Conservation (phyloP, 23 red algal species). For the Gracilaria caudata region DNA sequence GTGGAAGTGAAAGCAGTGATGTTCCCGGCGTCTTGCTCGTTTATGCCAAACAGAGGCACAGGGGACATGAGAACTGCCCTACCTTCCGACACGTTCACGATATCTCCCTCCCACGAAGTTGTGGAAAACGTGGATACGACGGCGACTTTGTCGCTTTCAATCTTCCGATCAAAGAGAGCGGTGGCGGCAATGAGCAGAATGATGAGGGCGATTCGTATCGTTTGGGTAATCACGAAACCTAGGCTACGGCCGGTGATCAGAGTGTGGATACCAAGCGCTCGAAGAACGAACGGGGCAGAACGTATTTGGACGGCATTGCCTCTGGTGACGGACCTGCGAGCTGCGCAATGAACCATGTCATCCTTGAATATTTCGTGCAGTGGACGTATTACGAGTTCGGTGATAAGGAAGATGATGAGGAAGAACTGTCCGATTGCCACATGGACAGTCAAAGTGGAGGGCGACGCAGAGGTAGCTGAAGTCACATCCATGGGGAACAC, state of each 20-base stretch:
- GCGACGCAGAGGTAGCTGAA: neutral
- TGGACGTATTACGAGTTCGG: conserved; percentile 2
- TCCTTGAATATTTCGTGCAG: conserved; percentile 11
- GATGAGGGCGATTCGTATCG: neutral
- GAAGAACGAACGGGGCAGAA: neutral
- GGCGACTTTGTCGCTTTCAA: neutral
- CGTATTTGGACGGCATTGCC: neutral
- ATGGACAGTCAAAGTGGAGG: neutral
- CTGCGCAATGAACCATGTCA: neutral
- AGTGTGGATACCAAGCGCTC: neutral
- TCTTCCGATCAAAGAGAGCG: conserved; percentile 2
- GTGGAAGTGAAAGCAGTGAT: neutral
- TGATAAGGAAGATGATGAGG: neutral
- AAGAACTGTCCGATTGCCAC: conserved; percentile 1
- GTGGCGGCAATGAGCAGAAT: neutral
- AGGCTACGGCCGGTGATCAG: neutral
- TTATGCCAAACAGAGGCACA: neutral
- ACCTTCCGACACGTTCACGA: neutral
- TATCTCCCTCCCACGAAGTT: neutral
- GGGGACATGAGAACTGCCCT: neutral
- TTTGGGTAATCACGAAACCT: neutral
- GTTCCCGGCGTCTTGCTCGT: neutral
- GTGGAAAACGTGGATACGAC: neutral
- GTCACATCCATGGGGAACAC: neutral
- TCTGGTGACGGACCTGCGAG: neutral